Percentiles rank a stretch among this genome's conserved stretches.
Evolutionary conservation across 352 stramenopile genomes (phyloP).

Genomic region (Globisporangium cederbergense): DNA sequence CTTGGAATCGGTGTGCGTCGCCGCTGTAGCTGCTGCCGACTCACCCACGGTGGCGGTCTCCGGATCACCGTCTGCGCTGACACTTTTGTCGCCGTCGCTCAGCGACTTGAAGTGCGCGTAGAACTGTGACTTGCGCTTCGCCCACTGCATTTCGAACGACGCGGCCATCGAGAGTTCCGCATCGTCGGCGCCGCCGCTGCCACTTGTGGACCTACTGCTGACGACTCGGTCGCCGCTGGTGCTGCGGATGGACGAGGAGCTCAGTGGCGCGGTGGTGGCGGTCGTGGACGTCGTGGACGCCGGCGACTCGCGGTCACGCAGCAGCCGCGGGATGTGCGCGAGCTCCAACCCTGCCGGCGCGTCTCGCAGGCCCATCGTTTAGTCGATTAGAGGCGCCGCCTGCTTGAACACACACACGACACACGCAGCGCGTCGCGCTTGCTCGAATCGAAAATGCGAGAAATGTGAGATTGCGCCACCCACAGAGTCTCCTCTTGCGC

Average conservation of each 20-base stretch:
- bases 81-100: constrained; percentile 15
- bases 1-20: constrained; percentile 35
- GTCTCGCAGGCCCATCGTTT: constrained; percentile 14
- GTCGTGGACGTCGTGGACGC: neutral
- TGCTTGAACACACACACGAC: neutral
- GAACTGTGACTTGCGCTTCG: constrained; percentile 43
- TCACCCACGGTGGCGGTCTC: constrained; percentile 2
- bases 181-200: neutral
- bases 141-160: constrained; percentile 30
- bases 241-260: neutral
- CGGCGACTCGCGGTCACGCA: neutral
- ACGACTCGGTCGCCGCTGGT: neutral
- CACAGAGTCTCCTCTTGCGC: neutral
- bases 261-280: neutral
- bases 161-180: constrained; percentile 29
- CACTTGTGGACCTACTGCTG: neutral
- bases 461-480: constrained; percentile 1
- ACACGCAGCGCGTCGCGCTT: no score
- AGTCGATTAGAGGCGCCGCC: neutral
- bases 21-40: constrained; percentile 8
- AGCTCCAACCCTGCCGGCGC: constrained; percentile 7
- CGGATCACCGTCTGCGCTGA: neutral
- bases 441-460: constrained; percentile 6
- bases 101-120: constrained; percentile 43
- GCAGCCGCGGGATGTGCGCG: constrained; percentile 10